Percentiles rank a stretch among this genome's conserved stretches.
Conservation (phyloP, 2,329 filamentous ascomycete species). For the Monosporascus sp. region DNA sequence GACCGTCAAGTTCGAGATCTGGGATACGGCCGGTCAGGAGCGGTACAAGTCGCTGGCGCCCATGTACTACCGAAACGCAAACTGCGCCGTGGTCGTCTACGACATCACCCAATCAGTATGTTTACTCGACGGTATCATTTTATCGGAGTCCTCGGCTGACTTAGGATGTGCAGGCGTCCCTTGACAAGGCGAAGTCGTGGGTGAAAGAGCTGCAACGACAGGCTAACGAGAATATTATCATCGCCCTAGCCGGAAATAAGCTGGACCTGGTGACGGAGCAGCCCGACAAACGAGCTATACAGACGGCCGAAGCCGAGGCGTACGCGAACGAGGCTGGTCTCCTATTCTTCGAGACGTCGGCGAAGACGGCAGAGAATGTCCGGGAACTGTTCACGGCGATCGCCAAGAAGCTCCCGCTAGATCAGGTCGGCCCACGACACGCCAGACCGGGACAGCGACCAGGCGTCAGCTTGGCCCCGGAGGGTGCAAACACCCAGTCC, state of each 20-base stretch:
- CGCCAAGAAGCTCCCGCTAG: constrained; percentile 93
- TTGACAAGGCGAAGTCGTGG: constrained; percentile 99
- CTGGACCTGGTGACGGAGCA: constrained; percentile 90
- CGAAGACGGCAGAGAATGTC: constrained; percentile 96
- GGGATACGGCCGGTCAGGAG: constrained; percentile 98
- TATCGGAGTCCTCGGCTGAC: constrained; percentile 15
- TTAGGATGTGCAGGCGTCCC: constrained; percentile 61
- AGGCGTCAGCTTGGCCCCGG: constrained; percentile 50
- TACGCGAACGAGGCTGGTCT: constrained; percentile 92
- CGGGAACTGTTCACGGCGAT: constrained; percentile 94
- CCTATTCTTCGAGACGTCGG: constrained; percentile 97
- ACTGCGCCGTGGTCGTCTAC: constrained; percentile 98
- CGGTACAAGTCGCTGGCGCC: constrained; percentile 97
- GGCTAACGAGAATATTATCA: constrained; percentile 99
- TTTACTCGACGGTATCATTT: constrained; percentile 16
- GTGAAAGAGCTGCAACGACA: constrained; percentile 98
- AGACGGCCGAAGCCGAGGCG: constrained; percentile 84
- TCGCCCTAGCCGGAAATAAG: constrained; percentile 96
- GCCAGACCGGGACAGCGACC: constrained; percentile 61
- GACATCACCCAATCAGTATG: constrained; percentile 98
- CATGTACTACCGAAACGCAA: constrained; percentile 99
- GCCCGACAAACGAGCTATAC: constrained; percentile 91
- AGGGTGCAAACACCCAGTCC: constrained; percentile 53
- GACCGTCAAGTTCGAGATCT: constrained; percentile 99
- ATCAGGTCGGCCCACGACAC: constrained; percentile 90